Conservation (phyloP, 371 early-diverging fungal species). For the Actinomortierella ambigua region DNA sequence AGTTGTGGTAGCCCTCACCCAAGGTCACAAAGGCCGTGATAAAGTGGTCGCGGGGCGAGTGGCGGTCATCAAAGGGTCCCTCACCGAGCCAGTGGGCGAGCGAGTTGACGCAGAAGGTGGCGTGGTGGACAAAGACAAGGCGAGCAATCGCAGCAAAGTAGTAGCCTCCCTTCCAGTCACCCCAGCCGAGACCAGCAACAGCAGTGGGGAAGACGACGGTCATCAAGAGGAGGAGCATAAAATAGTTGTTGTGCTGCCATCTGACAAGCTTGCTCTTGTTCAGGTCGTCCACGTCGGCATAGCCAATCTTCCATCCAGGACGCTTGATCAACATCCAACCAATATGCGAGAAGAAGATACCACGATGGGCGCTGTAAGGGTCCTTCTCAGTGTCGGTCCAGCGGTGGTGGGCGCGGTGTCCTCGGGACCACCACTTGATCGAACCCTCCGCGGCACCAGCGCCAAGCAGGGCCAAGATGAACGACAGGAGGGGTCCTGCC, state of each 20-base stretch:
- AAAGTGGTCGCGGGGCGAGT: conserved; percentile 82
- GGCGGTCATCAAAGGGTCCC: conserved; percentile 80
- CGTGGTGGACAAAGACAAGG: conserved; percentile 87
- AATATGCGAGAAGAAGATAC: conserved; percentile 87
- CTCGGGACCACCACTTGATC: conserved; percentile 85
- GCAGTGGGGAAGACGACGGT: conserved; percentile 81
- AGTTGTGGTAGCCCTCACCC: conserved; percentile 91
- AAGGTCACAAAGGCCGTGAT: conserved; percentile 81
- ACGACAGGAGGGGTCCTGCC: conserved; percentile 62
- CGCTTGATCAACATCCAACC: conserved; percentile 91
- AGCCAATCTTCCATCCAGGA: conserved; percentile 72
- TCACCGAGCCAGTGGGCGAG: conserved; percentile 87
- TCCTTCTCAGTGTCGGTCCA: conserved; percentile 92
- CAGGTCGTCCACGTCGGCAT: conserved; percentile 86
- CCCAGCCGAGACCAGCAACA: conserved; percentile 88
- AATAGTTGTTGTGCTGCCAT: conserved; percentile 88
- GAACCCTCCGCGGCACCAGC: conserved; percentile 85
- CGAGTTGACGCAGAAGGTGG: conserved; percentile 95
- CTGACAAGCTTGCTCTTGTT: conserved; percentile 76
- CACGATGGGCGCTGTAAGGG: conserved; percentile 87
- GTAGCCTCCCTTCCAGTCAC: conserved; percentile 91
- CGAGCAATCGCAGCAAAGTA: conserved; percentile 83
- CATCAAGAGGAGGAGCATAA: conserved; percentile 69
- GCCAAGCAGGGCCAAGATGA: conserved; percentile 67
- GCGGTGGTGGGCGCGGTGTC: conserved; percentile 92